Percentiles rank a stretch among this genome's conserved stretches.
Evolutionary conservation across 257 asterid species (phyloP).

Genomic region (Solanum megistacrolobum): DNA sequence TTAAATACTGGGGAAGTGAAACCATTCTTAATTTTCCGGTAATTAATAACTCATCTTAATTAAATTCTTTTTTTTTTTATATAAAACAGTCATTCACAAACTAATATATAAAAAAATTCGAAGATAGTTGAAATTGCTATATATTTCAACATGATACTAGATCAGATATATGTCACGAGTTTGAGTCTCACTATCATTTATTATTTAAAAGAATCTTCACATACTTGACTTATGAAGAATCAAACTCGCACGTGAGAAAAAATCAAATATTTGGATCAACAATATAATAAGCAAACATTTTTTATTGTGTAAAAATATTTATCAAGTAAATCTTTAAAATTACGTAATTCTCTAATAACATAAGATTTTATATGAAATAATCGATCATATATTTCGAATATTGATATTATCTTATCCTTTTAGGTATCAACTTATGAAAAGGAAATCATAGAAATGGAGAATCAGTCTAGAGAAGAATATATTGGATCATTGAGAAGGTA

Average conservation of each 20-base stretch:
- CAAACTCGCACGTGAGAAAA: accelerated
- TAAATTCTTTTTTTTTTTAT: neutral
- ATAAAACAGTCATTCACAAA: neutral
- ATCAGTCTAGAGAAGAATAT: constrained; percentile 77
- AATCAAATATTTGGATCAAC: neutral
- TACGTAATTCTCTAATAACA: neutral
- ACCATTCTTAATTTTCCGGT: constrained; percentile 82
- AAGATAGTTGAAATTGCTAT: neutral
- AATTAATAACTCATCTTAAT: neutral
- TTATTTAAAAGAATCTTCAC: neutral
- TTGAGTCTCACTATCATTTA: no score
- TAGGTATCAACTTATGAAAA: constrained; percentile 54
- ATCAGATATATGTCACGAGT: no score
- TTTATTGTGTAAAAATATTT: neutral
- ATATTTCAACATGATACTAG: neutral
- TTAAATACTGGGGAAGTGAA: constrained; percentile 79
- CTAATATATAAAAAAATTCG: neutral
- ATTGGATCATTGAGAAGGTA: constrained; percentile 80
- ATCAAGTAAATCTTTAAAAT: neutral
- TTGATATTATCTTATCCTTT: neutral
- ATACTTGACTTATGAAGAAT: neutral
- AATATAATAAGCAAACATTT: neutral
- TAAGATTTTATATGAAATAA: neutral
- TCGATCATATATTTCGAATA: neutral
- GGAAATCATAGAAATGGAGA: constrained; percentile 57